Conservation (phyloP, 2,329 filamentous ascomycete species). For the Sporothrix mexicana region DNA sequence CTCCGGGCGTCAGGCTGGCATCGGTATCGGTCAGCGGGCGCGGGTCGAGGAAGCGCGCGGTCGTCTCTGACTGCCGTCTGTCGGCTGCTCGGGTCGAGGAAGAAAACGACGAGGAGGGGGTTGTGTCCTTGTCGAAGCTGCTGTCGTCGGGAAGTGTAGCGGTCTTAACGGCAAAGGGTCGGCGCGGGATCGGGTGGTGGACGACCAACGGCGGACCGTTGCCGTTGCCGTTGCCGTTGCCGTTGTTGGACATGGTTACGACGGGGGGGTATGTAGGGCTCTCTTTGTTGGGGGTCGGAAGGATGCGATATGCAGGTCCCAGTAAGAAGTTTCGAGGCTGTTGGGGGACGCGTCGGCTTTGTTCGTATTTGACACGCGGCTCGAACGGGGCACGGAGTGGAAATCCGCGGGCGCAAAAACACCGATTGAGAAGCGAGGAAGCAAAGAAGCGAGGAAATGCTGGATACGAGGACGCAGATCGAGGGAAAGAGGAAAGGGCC, state of each 20-base stretch:
- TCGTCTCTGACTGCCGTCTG: not conserved
- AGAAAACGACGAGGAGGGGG: too few relatives aligned
- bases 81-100: too few relatives aligned
- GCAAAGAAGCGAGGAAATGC: not conserved
- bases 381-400: constrained; percentile 13
- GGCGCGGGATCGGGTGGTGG: constrained; percentile 70
- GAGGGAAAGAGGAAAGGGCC: not conserved
- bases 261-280: not conserved
- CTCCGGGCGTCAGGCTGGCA: constrained; percentile 39
- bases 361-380: not conserved
- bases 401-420: not conserved
- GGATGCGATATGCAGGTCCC: not conserved
- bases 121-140: constrained; percentile 34
- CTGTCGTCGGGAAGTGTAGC: constrained; percentile 52
- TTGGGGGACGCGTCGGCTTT: not conserved
- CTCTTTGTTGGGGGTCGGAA: not conserved
- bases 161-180: constrained; percentile 69
- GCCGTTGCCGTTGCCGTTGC: too few relatives aligned
- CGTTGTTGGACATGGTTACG: constrained; percentile 33
- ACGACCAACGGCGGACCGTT: constrained; percentile 60
- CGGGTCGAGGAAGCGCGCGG: constrained; percentile 30
- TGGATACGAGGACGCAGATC: not conserved
- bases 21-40: constrained; percentile 21
- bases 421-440: too few relatives aligned
- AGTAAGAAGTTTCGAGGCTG: not conserved